Evolutionary conservation across 108 stramenopile species (phyloP), one percentile per base, ranked within the genome.

Genomic region (Conticribra weissflogii): DNA sequence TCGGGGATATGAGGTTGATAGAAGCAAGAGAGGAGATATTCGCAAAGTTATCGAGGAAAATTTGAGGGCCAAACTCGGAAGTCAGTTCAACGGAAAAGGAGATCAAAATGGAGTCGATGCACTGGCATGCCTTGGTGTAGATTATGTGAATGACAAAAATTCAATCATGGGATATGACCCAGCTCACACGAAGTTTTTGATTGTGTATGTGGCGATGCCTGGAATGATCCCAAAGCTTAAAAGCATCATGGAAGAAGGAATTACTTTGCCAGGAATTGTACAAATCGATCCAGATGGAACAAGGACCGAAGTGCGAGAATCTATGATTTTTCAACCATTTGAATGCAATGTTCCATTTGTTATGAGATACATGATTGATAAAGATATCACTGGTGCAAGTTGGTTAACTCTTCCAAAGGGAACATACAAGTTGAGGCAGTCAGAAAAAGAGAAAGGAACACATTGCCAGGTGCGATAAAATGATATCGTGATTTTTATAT

Each of bases 281-380:
- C 8, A 58, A 41, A 12, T 41, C 24, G 41, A 32, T 32, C 31
- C 23, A 45, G 28, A 63, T 49, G 51, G 25, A 12, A 55, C 32
- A 15, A 51, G 59, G 2, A 25, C 8, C 8, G 77, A 60, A 28
- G 54, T 78, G 15, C 41, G 50, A 36, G 77, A 84, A 18, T 55
- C 60, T 41, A 44, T 66, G 32, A 63, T 54, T 25, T 79, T 58
- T 33, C 76, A 71, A 54, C 96, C 88, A 18, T 99, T 89, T 88
- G 99, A 99, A 83, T 92, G 90, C 71, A 99, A 99, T 80, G 98
- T 98, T 3, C 97, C 98, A 16, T 99, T 93, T 84, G 96, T 99
- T 22, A 83, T 99, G 64, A 90, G 99, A 21, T 99, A 92, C 84
- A 97, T 98, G 98, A 96, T 99, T 76, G 99, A 99, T 83, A 59